Conservation (phyloP, 805 yeast genomes). For the Starmerella ratchasimensis region DNA sequence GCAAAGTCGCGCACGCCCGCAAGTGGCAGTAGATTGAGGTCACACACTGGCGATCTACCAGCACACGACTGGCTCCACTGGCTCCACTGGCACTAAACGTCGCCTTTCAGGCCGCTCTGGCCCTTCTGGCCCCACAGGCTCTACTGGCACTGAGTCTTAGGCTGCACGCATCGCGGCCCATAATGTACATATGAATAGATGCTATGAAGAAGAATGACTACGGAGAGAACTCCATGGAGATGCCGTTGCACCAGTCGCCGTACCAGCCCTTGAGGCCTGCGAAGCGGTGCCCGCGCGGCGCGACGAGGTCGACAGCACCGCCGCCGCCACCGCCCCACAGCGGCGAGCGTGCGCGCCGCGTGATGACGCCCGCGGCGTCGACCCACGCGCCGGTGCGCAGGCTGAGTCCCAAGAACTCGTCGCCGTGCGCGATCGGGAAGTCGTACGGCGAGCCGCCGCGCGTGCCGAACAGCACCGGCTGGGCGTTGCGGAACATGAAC, state of each 20-base stretch:
- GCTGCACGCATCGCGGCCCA: too few relatives aligned
- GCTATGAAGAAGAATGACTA: background rate
- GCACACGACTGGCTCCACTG: too few relatives aligned
- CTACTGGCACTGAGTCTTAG: too few relatives aligned
- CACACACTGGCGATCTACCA: background rate
- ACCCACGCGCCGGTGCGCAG: constrained; percentile 77
- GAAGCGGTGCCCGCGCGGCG: constrained; percentile 49
- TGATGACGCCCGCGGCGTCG: constrained; percentile 68
- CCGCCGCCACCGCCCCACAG: constrained; percentile 61
- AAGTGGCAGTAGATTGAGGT: constrained; percentile 17
- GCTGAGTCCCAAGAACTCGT: constrained; percentile 43
- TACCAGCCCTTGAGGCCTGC: constrained; percentile 61
- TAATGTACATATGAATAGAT: background rate
- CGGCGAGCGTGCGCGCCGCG: constrained; percentile 31
- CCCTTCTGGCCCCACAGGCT: too few relatives aligned
- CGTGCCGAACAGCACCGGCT: constrained; percentile 26
- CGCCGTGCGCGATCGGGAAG: constrained; percentile 43
- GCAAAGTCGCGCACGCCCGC: constrained; percentile 23
- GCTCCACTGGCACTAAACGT: too few relatives aligned
- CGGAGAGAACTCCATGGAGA: constrained; percentile 37
- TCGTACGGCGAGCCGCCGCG: constrained; percentile 33
- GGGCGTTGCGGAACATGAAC: constrained; percentile 29
- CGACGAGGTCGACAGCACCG: constrained; percentile 41
- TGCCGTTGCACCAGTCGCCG: constrained; percentile 58
- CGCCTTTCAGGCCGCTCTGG: too few relatives aligned